A percentile compares a stretch with the other conserved stretches of the same genome.
phyloP scores from a whole-genome alignment of 176 grass and related monocot genomes.

The Saccharum officinarum region DNA sequence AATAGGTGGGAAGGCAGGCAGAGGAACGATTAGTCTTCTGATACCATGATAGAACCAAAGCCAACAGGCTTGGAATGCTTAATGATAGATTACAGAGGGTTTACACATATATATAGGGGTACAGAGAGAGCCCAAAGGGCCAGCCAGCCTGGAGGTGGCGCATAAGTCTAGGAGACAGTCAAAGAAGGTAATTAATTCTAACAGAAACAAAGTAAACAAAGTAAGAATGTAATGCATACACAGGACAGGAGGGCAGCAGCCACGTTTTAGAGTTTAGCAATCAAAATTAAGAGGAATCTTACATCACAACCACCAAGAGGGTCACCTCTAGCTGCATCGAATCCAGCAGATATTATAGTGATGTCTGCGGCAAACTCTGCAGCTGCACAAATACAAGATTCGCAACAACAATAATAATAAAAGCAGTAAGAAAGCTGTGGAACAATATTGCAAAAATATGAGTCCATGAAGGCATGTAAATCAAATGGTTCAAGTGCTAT shows the following conservation, averaged over 20 bases:
- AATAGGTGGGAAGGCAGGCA: too few relatives aligned
- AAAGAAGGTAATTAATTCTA: too few relatives aligned
- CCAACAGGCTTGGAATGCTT: too few relatives aligned
- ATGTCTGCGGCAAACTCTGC: conserved; percentile 84
- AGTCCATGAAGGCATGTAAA: neutral
- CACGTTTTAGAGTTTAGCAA: conserved; percentile 25
- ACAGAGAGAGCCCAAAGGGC: too few relatives aligned
- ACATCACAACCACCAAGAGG: conserved; percentile 96
- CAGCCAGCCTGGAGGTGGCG: too few relatives aligned
- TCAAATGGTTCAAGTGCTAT: conserved; percentile 21
- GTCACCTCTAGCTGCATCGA: conserved; percentile 97
- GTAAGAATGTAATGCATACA: neutral
- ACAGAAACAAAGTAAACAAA: neutral
- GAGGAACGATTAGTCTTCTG: too few relatives aligned
- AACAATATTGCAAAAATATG: conserved; percentile 20
- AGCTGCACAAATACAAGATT: conserved; percentile 62
- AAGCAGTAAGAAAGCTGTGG: neutral
- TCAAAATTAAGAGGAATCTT: conserved; percentile 36
- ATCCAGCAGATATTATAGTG: conserved; percentile 95
- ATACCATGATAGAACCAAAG: too few relatives aligned
- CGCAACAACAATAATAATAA: conserved; percentile 17
- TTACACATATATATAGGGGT: too few relatives aligned
- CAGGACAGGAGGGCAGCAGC: neutral
- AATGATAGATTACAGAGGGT: too few relatives aligned
- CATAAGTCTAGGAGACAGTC: too few relatives aligned